Evolutionary conservation across 177 flowering plant genomes (phyloP).

Genomic region (Vitis hybrid): DNA sequence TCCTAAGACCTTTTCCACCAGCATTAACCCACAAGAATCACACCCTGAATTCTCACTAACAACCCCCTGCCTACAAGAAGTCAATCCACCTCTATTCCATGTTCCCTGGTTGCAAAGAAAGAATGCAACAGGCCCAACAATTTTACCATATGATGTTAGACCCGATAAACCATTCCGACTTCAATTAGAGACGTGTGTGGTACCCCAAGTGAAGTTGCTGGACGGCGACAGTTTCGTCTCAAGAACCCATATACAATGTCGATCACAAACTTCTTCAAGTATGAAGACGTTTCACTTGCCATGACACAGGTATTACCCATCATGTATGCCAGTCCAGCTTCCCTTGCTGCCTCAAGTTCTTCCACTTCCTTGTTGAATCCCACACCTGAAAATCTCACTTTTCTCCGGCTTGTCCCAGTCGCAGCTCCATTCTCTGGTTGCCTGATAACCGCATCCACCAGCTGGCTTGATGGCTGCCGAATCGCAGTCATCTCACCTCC

Average conservation of each 20-base stretch:
- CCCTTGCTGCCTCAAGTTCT: conserved; percentile 46
- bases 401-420: conserved; percentile 14
- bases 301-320: conserved; percentile 44
- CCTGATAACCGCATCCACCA: conserved; percentile 4
- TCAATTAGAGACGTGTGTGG: conserved; percentile 54
- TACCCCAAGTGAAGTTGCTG: conserved; percentile 44
- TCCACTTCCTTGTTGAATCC: conserved; percentile 31
- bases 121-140: too few relatives aligned
- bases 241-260: conserved; percentile 48
- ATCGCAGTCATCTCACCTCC: conserved; percentile 4
- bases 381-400: conserved; percentile 17
- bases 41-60: too few relatives aligned
- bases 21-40: too few relatives aligned
- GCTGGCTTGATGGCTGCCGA: conserved; percentile 12
- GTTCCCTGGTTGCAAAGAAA: too few relatives aligned
- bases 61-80: too few relatives aligned
- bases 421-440: conserved; percentile 8
- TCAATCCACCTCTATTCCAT: too few relatives aligned
- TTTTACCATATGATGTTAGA: conserved; percentile 18
- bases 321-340: conserved; percentile 60
- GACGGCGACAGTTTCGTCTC: conserved; percentile 43
- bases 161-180: conserved; percentile 59
- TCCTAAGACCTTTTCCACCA: too few relatives aligned
- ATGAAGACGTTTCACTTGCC: conserved; percentile 43
- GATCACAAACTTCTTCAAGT: conserved; percentile 44